Conservation (phyloP, 1,139 yeast genomes). For the Spencermartinsiella ligniputridi region DNA sequence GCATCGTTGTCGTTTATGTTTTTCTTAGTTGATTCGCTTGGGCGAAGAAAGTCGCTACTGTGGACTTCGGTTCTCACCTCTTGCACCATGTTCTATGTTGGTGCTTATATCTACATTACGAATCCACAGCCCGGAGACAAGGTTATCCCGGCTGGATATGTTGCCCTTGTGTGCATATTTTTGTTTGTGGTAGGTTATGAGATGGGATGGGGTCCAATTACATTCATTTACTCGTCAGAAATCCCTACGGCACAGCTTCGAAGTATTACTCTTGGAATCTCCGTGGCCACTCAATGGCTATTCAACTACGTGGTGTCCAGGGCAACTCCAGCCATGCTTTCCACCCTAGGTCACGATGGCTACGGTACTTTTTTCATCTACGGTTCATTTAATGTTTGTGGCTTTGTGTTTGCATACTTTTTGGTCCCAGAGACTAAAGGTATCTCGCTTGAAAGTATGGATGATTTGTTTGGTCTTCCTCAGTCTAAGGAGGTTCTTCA, state of each 20-base stretch:
- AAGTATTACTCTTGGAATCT: conserved; percentile 62
- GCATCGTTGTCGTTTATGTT: conserved; percentile 43
- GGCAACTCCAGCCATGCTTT: conserved; percentile 9
- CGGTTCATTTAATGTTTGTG: conserved; percentile 6
- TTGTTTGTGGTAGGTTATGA: conserved; percentile 18
- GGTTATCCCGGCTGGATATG: too few species aligned
- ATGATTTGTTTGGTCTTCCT: conserved; percentile 4
- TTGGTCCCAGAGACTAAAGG: conserved; percentile 5
- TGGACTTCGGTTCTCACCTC: conserved; percentile 45
- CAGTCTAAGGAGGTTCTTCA: too few species aligned
- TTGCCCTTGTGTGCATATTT: conserved; percentile 46
- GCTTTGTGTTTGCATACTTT: conserved; percentile 5
- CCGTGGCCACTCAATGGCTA: conserved; percentile 77
- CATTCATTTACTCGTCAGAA: conserved; percentile 51
- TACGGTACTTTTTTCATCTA: conserved; percentile 10
- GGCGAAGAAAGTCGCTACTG: conserved; percentile 50
- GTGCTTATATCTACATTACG: conserved; percentile 49
- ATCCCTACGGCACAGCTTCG: conserved; percentile 66
- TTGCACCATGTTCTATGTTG: conserved; percentile 48
- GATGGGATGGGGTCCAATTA: conserved; percentile 38
- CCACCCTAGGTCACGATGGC: conserved; percentile 7
- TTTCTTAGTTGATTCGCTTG: conserved; percentile 47
- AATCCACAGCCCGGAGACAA: conserved; percentile 21
- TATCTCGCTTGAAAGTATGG: conserved; percentile 3
- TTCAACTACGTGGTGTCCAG: conserved; percentile 59